Base-by-base conservation (phyloP, 345 rosid genomes). In the Populus ilicifolia region DNA sequence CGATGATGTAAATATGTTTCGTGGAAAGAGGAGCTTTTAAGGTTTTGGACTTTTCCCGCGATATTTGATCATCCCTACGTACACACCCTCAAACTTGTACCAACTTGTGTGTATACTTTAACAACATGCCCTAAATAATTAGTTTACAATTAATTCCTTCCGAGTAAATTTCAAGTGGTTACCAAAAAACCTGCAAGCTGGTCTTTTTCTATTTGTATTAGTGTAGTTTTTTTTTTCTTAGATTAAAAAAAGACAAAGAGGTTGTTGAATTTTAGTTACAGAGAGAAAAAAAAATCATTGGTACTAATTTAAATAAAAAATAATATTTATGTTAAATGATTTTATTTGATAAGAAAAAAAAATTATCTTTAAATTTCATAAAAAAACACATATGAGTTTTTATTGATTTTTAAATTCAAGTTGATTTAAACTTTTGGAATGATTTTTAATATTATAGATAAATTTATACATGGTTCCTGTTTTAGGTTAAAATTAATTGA, bases 1-100 rank as follows among this genome's bases (percentile, higher is more conserved):
- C 69, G 81, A 16, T 59, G 67, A 63, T 80, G 76, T 78, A 69
- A 74, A 25, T 54, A 18, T 30, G 38, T 13, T 12, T 29, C 17
- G n/a, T 7, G 21, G 46, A 16, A 41, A 74, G 79, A 56, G 79
- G n/a, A 71, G 14, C 29, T 76, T 76, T 67, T 27, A 30, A 17
- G 65, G 16, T 33, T 29, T 61, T 48, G 75, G 46, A 76, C 54
- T 65, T 77, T 71, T 72, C 27, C 71, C 33, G 6, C 20, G 3
- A 36, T 11, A 38, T 65, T 5, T 14, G 27, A n/a, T 56, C 29
- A n/a, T 10, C 29, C 10, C 14, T 0, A n/a, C 1, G 27, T 29
- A 3, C 12, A 4, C 63, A 9, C 62, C 0, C 63, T n/a, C 27
- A n/a, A n/a, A 56, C 63, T 9, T n/a, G 63, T 3, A 56, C 59